Evolutionary conservation across 305 asterid genomes (phyloP).

Genomic region (Solanum hybrid): DNA sequence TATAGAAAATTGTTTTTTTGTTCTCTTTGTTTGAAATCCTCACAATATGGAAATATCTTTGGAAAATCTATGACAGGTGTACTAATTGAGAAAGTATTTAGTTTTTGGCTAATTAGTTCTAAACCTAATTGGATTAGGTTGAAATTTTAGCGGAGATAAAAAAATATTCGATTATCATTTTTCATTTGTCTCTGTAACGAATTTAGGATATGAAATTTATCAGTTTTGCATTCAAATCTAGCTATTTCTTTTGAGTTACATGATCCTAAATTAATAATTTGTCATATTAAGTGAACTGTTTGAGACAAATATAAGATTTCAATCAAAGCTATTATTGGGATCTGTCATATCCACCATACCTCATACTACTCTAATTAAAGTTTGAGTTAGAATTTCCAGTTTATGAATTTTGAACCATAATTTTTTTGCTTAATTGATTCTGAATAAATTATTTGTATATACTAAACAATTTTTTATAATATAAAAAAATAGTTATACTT

Average conservation of each 20-base stretch:
- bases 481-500: not conserved
- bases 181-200: not conserved
- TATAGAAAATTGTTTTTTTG: not conserved
- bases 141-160: not conserved
- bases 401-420: not conserved
- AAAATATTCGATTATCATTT: not conserved
- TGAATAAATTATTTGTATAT: not conserved
- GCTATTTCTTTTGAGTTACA: not conserved
- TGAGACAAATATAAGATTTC: not conserved
- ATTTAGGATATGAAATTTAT: not conserved
- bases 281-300: not conserved
- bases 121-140: not conserved
- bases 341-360: no score
- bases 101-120: not conserved
- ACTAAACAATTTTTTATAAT: not conserved
- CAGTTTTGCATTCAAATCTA: not conserved
- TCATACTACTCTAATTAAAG: not conserved
- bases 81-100: not conserved
- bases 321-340: not conserved
- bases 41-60: conserved; percentile 7
- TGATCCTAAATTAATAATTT: not conserved
- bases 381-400: not conserved
- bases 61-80: not conserved
- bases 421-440: no score
- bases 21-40: not conserved